Evolutionary conservation across 225 moss, liverwort and hornwort genomes (phyloP).

Genomic region (Anthoceros angustus): DNA sequence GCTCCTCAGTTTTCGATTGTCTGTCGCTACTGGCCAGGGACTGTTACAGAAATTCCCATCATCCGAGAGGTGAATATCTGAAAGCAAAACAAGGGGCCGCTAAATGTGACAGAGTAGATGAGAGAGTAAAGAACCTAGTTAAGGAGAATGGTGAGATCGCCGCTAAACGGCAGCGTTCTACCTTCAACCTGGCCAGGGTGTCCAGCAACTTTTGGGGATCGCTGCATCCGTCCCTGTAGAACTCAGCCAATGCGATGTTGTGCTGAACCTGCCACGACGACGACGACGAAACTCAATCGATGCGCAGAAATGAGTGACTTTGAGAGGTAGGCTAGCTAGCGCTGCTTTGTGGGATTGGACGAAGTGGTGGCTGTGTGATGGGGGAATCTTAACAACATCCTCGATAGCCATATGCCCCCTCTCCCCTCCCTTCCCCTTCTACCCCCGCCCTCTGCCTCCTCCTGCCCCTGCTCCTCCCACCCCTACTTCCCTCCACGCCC

Average conservation of each 20-base stretch:
- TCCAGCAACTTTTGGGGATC: constrained; percentile 79
- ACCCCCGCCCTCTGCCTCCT: too few species aligned
- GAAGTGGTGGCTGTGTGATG: too few species aligned
- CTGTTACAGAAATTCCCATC: constrained; percentile 5
- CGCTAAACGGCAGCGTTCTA: constrained; percentile 15
- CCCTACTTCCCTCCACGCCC: too few species aligned
- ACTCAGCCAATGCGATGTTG: constrained; percentile 88
- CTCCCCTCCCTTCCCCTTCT: too few species aligned
- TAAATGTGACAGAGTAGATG: too few species aligned
- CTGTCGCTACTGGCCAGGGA: constrained; percentile 6
- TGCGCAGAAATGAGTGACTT: background rate
- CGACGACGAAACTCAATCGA: background rate
- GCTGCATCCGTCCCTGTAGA: constrained; percentile 73
- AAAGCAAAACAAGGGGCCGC: background rate
- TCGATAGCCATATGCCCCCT: too few species aligned
- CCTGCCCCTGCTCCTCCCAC: too few species aligned
- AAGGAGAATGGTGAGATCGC: background rate
- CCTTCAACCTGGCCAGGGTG: constrained; percentile 79
- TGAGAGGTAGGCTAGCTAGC: too few species aligned
- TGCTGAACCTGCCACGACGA: constrained; percentile 61
- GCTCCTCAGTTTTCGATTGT: constrained; percentile 74
- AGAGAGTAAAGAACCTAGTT: too few species aligned
- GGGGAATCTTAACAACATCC: too few species aligned
- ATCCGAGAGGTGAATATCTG: background rate
- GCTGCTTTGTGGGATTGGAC: too few species aligned